phyloP scores from a whole-genome alignment of 2,329 filamentous ascomycete species.

The Pestalotiopsis fici region DNA sequence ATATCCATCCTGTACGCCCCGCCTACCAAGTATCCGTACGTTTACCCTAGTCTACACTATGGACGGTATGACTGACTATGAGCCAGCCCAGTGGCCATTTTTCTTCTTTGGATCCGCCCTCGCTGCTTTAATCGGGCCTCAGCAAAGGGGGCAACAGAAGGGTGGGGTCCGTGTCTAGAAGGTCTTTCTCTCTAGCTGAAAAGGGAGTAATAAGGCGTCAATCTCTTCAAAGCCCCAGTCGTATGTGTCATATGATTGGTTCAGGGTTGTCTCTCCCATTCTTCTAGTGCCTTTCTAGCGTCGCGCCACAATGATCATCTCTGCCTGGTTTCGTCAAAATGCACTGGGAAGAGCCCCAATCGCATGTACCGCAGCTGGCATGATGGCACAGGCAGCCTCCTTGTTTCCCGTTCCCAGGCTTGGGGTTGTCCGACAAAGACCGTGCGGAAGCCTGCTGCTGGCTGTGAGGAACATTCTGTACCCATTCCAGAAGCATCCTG shows the following conservation, averaged over 20 bases:
- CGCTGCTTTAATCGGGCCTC: constrained; percentile 12
- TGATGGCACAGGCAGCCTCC: neutral
- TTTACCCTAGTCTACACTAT: too few relatives aligned
- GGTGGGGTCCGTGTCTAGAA: neutral
- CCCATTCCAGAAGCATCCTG: constrained; percentile 10
- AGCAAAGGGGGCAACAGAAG: neutral
- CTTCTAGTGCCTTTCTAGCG: constrained; percentile 42
- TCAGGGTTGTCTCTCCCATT: constrained; percentile 14
- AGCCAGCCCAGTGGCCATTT: neutral
- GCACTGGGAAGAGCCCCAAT: neutral
- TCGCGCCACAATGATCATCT: constrained; percentile 20
- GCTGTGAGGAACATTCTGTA: constrained; percentile 5
- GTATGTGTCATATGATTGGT: constrained; percentile 22
- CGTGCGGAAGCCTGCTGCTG: neutral
- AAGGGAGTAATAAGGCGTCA: constrained; percentile 7
- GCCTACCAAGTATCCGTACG: neutral
- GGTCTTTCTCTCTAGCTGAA: neutral
- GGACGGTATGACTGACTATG: neutral
- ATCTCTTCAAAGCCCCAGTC: constrained; percentile 7
- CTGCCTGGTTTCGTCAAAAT: neutral
- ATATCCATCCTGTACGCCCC: neutral
- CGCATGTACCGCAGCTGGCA: neutral
- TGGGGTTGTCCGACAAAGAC: neutral
- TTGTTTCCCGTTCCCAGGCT: neutral
- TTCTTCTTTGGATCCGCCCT: constrained; percentile 1